Evolutionary conservation across 305 asterid genomes (phyloP).

Genomic region (Fraxinus dipetala): DNA sequence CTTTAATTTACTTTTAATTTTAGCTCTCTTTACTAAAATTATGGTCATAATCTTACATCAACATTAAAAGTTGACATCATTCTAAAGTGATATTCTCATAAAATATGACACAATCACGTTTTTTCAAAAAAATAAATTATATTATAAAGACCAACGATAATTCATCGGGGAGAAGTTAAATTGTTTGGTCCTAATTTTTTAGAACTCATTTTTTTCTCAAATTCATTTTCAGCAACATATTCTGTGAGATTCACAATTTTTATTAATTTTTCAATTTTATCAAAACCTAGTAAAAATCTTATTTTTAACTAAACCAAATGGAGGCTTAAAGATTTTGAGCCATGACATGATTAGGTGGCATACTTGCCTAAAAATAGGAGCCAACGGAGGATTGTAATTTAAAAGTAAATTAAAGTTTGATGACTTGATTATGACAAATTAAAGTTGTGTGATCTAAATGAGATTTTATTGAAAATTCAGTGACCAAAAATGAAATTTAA

Average conservation of each 20-base stretch:
- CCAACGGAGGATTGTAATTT: background rate
- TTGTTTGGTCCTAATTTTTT: background rate
- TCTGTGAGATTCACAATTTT: too few relatives aligned
- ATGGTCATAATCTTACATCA: background rate
- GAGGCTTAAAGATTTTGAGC: background rate
- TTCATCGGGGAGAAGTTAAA: background rate
- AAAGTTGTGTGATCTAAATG: background rate
- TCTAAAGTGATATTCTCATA: background rate
- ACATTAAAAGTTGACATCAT: background rate
- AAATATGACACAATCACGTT: background rate
- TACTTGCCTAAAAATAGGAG: background rate
- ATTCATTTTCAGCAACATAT: background rate
- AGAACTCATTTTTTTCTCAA: too few relatives aligned
- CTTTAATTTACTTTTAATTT: background rate
- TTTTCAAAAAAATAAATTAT: background rate
- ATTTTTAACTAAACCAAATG: background rate
- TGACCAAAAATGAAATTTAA: background rate
- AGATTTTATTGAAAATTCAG: background rate
- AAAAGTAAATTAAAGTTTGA: background rate
- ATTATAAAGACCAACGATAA: background rate
- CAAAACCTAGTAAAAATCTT: too few relatives aligned
- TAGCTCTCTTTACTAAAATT: too few relatives aligned
- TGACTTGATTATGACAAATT: background rate
- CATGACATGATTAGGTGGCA: background rate
- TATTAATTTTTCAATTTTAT: too few relatives aligned